A percentile compares a stretch with the other conserved stretches of the same genome.
phyloP scores from a whole-genome alignment of 2,329 filamentous ascomycete species.

The Colletotrichum sp. region DNA sequence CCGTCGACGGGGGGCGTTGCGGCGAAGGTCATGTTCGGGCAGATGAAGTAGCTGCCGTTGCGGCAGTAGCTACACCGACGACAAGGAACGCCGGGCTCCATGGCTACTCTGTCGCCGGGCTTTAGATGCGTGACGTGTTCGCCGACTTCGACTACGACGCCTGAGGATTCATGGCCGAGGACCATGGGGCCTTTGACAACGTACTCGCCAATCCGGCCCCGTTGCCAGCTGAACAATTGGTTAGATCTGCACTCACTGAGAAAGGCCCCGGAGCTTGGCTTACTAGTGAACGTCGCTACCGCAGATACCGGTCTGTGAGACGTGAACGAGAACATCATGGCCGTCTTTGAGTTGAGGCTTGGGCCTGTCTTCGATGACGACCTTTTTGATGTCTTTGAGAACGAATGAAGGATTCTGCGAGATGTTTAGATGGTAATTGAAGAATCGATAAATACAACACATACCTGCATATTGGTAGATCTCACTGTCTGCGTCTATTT shows the following conservation, averaged over 20 bases:
- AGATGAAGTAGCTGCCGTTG: not conserved
- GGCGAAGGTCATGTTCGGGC: not conserved
- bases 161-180: not conserved
- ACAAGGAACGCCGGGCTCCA: not conserved
- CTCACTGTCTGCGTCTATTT: rapidly evolving
- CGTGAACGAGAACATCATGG: not conserved
- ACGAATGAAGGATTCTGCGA: not conserved
- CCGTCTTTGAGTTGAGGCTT: not conserved
- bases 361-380: not conserved
- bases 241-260: not conserved
- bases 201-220: not conserved
- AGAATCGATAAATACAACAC: not conserved
- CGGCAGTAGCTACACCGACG: not conserved
- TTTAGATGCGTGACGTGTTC: not conserved
- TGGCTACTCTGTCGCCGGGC: not conserved
- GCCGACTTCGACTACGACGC: not conserved
- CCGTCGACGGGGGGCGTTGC: not conserved
- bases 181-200: not conserved
- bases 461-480: not conserved
- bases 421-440: not conserved
- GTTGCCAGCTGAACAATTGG: not conserved
- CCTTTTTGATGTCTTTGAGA: not conserved
- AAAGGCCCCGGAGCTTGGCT: rapidly evolving
- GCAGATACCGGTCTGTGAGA: not conserved
- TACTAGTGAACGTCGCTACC: not conserved